Percentiles rank a stretch among this genome's conserved stretches.
Conservation (phyloP, 805 yeast species). For the Candida patagonica region DNA sequence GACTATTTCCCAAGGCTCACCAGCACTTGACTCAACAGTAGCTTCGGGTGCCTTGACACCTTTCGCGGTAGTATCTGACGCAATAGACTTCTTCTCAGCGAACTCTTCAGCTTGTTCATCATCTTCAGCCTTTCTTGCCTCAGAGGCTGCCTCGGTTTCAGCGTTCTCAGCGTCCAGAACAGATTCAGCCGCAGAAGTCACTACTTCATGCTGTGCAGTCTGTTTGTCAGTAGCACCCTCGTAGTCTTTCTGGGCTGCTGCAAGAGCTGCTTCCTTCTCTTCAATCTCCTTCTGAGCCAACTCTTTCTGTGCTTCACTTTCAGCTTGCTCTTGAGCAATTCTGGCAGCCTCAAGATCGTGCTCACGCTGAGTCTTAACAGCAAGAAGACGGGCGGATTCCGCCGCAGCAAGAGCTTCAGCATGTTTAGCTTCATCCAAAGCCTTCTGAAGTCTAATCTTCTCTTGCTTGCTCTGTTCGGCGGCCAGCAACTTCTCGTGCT, state of each 20-base stretch:
- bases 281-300: slow-evolving; percentile 9
- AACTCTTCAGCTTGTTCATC: slow-evolving; percentile 5
- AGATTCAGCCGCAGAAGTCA: slow-evolving; percentile 5
- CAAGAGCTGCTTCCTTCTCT: slow-evolving; percentile 12
- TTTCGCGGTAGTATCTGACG: neutral
- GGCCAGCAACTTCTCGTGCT: slow-evolving; percentile 18
- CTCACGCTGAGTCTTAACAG: slow-evolving; percentile 16
- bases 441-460: slow-evolving; percentile 14
- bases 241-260: slow-evolving; percentile 17
- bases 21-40: neutral
- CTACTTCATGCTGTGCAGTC: slow-evolving; percentile 4
- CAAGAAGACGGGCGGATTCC: slow-evolving; percentile 18
- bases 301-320: slow-evolving; percentile 12
- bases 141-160: slow-evolving; percentile 5
- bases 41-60: neutral
- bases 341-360: slow-evolving; percentile 19
- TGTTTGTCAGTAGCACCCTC: slow-evolving; percentile 16
- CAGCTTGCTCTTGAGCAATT: slow-evolving; percentile 13
- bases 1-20: slow-evolving; percentile 4
- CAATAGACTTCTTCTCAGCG: slow-evolving; percentile 2
- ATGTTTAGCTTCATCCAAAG: slow-evolving; percentile 19
- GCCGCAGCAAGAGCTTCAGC: slow-evolving; percentile 21
- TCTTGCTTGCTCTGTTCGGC: slow-evolving; percentile 12
- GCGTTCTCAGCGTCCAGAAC: slow-evolving; percentile 7
- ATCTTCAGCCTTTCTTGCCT: slow-evolving; percentile 1